Base-by-base conservation (phyloP, 495 filamentous ascomycete genomes). In the Glarea lozoyensis region DNA sequence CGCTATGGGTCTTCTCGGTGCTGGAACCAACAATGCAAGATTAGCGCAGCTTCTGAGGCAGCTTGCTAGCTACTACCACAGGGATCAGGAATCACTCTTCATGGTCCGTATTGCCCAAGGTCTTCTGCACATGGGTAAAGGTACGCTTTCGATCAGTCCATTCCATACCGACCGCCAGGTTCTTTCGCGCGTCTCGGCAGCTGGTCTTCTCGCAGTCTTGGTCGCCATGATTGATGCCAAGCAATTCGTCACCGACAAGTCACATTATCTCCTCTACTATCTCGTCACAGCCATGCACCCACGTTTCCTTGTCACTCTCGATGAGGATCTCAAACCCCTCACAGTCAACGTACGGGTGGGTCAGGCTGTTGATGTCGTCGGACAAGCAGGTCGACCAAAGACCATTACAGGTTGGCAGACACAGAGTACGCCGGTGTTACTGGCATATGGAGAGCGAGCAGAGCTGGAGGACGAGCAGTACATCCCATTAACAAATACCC, bases 331-430 rank as follows among this genome's bases (percentile, higher is more conserved):
- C 23, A 84, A 95, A 63, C 93, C 92, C 10, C 66, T 99, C 32
- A 88, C 83, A 17, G 93, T 97, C 53, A 97, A 94, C 55, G 92
- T 99, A 11, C 81, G 92, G 17, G 89, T 99, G 20, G 92, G 92
- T 58, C 92, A 99, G 63, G 92, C 92, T 35, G 92, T 99, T 23
- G 92, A 99, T 63, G 88, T 97, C 37, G 92, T 99, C 29, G 92
- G 92, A 34, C 92, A 97, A 63, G 92, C 93, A 1, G 92, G 92
- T 45, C 73, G 89, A 49, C 92, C 92, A 37, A 99, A 96, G 80
- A 96, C 93, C 2, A 99, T 99, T 52, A 99, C 92, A 12, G 92
- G 92, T 29, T 99, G 92, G 92, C 92, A 99, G 67, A 99, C 92
- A 46, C 92, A 99, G 67, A 96, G 86, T 66, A 97, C 92, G 15